Evolutionary conservation across 139 green algal species (phyloP).

Genomic region (Chlorella sp.): DNA sequence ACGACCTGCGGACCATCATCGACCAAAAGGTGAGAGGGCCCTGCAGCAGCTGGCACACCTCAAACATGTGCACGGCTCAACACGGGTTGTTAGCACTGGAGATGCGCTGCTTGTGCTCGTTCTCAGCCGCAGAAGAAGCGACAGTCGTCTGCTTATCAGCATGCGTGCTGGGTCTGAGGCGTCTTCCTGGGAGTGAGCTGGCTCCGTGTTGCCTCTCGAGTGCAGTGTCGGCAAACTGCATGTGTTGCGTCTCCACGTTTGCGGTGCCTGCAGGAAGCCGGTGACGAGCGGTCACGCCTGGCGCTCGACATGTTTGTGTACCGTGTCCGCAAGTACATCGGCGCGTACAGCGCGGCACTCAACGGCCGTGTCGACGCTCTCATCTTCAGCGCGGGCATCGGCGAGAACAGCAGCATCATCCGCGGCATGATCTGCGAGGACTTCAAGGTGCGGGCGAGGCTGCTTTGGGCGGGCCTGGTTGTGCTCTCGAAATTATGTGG

Average conservation of each 20-base stretch:
- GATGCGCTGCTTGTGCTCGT: no score
- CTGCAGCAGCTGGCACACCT: no score
- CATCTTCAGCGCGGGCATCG: slow-evolving; percentile 81
- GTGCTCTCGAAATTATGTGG: no score
- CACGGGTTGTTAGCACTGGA: no score
- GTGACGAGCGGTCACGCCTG: slow-evolving; percentile 42
- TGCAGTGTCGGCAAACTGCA: no score
- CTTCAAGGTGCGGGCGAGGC: slow-evolving; percentile 54
- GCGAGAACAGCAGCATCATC: slow-evolving; percentile 59
- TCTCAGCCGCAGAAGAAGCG: neutral
- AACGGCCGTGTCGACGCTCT: slow-evolving; percentile 73
- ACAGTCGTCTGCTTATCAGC: neutral
- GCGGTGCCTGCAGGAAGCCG: slow-evolving; percentile 52
- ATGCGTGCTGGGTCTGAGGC: no score
- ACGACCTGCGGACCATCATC: no score
- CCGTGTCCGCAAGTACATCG: slow-evolving; percentile 82
- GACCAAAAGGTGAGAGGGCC: no score
- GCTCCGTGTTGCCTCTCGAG: no score
- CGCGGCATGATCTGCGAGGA: slow-evolving; percentile 38
- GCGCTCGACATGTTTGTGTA: neutral
- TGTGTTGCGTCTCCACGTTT: slow-evolving; percentile 28
- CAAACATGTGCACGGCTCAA: no score
- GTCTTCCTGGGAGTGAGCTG: no score
- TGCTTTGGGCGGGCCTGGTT: slow-evolving; percentile 1
- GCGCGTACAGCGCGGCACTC: slow-evolving; percentile 70